Evolutionary conservation across 1,284 basidiomycete species (phyloP), one percentile per base, ranked within the genome.

Genomic region (Heliocybe sulcata): DNA sequence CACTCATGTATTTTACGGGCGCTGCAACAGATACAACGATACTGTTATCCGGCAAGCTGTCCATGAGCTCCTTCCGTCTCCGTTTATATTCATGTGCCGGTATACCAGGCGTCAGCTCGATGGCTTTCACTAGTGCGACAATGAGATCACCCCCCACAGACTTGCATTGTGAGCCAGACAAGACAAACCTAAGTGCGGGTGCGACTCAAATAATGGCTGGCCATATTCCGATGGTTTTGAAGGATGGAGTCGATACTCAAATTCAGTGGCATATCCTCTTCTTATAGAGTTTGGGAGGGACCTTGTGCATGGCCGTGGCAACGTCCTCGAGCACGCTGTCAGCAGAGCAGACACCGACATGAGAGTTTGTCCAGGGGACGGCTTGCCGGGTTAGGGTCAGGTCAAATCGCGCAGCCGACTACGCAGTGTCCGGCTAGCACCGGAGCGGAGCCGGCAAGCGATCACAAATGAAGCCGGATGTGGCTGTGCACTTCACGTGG

Each of bases 61-160:
- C 79, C 83, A 99, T 90, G 25, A 99, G 75, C 19, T 69, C 77
- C 57, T 70, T 73, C 57, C 96, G 72, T 51, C 96, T 75, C n/a
- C 69, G 68, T 59, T 94, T 90, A 72, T 97, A 98, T 61, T 99
- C 97, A 23, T 77, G 70, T 8, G 76, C 74, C 1, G 86, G 77
- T 57, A 99, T 92, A 10, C 94, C 95, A 0, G 92, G 88, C 0
- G 94, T 98, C 23, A 95, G 75, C 60, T 98, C 90, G 54, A 4
- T 16, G 38, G 38, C 38, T 81, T 72, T 52, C 4, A 35, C 51
- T 23, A 9, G 51, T 8, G 23, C 11, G 4, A 25, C 4, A 26
- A 25, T 4, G 16, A 4, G 22, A 3, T 29, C 16, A 49, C 6
- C n/a, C 19, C 11, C 6, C 47, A 3, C 3, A 4, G 9, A 16